A percentile compares a stretch with the other conserved stretches of the same genome.
Conservation (phyloP, 805 yeast genomes). For the Ogataea thermomethanolica region DNA sequence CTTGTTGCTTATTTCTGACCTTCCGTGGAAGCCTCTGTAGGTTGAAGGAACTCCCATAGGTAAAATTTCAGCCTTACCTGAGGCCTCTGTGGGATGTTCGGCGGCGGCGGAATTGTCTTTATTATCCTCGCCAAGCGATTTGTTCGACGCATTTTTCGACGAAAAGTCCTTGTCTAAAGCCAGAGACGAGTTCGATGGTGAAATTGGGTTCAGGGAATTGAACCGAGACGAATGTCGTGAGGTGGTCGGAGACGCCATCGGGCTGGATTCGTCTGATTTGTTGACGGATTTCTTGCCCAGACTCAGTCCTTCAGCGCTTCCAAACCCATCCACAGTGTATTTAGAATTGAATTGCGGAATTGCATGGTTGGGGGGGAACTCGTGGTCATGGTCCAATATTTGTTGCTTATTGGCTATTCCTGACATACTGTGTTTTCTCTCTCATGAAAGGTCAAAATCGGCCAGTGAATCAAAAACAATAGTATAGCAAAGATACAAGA, state of each 20-base stretch:
- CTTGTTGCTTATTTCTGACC: conserved; percentile 13
- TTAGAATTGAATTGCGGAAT: conserved; percentile 18
- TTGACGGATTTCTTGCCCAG: conserved; percentile 1
- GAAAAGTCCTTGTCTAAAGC: conserved; percentile 1
- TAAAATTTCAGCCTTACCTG: neutral
- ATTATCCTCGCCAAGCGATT: too few species aligned
- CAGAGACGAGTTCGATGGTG: conserved; percentile 16
- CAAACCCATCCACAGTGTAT: conserved; percentile 13
- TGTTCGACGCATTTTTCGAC: too few species aligned
- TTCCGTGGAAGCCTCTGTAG: conserved; percentile 32
- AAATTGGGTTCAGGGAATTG: conserved; percentile 9
- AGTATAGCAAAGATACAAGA: too few species aligned
- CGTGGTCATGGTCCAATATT: conserved; percentile 4
- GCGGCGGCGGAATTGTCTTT: neutral
- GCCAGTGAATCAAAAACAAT: too few species aligned
- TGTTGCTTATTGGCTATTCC: conserved; percentile 5
- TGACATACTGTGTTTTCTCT: neutral
- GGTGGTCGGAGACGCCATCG: conserved; percentile 17
- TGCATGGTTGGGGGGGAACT: conserved; percentile 7
- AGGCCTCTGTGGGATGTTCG: neutral
- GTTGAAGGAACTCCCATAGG: conserved; percentile 18
- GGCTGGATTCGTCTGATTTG: conserved; percentile 12
- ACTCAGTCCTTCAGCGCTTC: conserved; percentile 1
- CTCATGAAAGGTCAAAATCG: too few species aligned
- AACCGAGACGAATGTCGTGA: conserved; percentile 22